Evolutionary conservation across 768 basidiomycete genomes (phyloP).

Genomic region (Mycena indigotica): DNA sequence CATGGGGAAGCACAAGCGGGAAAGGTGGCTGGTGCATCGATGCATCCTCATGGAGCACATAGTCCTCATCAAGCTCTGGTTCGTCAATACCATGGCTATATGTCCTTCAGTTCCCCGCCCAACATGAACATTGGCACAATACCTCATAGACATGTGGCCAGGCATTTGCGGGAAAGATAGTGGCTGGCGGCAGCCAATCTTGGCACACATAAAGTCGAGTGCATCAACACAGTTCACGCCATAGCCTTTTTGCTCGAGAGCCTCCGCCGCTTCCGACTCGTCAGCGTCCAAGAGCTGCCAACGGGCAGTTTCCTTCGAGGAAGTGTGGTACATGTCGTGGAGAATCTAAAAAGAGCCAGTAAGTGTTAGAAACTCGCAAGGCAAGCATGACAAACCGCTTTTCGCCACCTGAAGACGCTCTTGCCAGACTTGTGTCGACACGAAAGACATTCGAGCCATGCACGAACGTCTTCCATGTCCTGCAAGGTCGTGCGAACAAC

Average conservation of each 20-base stretch:
- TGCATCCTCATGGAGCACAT: slow-evolving; percentile 23
- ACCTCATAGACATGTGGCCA: slow-evolving; percentile 22
- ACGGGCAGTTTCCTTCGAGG: slow-evolving; percentile 7
- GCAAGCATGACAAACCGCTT: slow-evolving; percentile 16
- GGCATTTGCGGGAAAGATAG: slow-evolving; percentile 13
- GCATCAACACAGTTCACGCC: slow-evolving; percentile 2
- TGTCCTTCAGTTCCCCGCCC: too few species aligned
- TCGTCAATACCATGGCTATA: slow-evolving; percentile 22
- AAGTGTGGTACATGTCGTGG: slow-evolving; percentile 27
- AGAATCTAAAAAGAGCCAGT: slow-evolving; percentile 20
- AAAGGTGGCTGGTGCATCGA: slow-evolving; percentile 28
- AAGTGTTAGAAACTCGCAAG: too few species aligned
- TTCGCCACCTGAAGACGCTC: slow-evolving; percentile 27
- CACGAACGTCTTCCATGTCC: slow-evolving; percentile 23
- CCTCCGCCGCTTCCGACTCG: slow-evolving; percentile 20
- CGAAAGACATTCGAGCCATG: slow-evolving; percentile 27
- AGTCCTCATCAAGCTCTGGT: slow-evolving; percentile 20
- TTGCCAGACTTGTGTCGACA: slow-evolving; percentile 22
- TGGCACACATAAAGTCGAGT: slow-evolving; percentile 18
- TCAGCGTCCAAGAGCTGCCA: slow-evolving; percentile 21
- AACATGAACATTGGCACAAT: too few species aligned
- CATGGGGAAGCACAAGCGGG: slow-evolving; percentile 22
- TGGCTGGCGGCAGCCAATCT: slow-evolving; percentile 13
- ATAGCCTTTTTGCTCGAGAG: slow-evolving; percentile 14
- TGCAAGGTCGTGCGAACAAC: slow-evolving; percentile 17